These are phyloP conservation scores for Wickerhamomyces kurtzmanii DNA, from an alignment of 805 yeast species.

Conservation along the genomic window DNA sequence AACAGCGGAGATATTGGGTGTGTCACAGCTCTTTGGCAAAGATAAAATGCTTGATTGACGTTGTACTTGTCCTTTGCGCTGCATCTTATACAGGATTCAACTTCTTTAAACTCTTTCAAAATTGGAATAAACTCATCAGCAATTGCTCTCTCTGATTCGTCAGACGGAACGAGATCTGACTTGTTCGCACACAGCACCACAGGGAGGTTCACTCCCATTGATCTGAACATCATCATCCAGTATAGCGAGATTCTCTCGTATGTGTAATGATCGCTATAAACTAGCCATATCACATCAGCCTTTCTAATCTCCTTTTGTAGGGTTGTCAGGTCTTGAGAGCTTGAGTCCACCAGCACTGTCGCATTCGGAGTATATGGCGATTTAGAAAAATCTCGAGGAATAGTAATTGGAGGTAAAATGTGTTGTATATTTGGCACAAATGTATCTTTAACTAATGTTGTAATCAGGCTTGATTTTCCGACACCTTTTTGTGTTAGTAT, in stretches of 20 bases:
- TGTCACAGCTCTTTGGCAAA: conserved; percentile 88
- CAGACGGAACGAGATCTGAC: conserved; percentile 34
- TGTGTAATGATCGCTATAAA: conserved; percentile 89
- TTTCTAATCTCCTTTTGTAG: conserved; percentile 68
- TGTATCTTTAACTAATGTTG: conserved; percentile 73
- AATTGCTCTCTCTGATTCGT: conserved; percentile 36
- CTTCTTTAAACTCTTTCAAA: conserved; percentile 84
- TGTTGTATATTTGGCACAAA: conserved; percentile 71
- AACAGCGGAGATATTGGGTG: conserved; percentile 90
- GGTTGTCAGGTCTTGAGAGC: conserved; percentile 47
- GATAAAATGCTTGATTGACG: conserved; percentile 84
- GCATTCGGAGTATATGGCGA: conserved; percentile 50
- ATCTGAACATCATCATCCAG: conserved; percentile 92
- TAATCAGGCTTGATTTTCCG: conserved; percentile 73
- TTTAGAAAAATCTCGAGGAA: conserved; percentile 62
- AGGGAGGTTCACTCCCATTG: conserved; percentile 90
- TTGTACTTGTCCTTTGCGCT: conserved; percentile 80
- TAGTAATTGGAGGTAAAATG: conserved; percentile 74
- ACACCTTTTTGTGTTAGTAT: conserved; percentile 29
- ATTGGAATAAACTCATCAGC: conserved; percentile 82
- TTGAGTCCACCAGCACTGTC: conserved; percentile 75
- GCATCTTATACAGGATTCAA: conserved; percentile 84
- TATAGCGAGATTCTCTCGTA: conserved; percentile 85
- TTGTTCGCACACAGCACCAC: conserved; percentile 87
- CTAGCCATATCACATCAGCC: conserved; percentile 92